Base-by-base conservation (phyloP, 768 basidiomycete species). In the Amanita muscaria region DNA sequence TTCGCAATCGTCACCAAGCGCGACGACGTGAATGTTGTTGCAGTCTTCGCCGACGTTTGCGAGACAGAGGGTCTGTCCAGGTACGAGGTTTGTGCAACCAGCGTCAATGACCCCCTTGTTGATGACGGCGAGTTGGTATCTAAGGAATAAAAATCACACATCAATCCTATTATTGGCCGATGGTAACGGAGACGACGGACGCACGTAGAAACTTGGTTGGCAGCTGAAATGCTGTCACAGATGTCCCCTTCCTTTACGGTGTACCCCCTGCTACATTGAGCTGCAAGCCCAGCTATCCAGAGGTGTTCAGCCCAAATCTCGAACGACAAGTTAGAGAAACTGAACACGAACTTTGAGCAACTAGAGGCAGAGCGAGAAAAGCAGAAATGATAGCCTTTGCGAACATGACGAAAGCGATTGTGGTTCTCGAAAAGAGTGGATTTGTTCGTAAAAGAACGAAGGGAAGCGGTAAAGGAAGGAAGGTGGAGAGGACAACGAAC, bases 71-170 rank as follows among this genome's bases (percentile, higher is more conserved):
- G 37, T 49, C 19, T 61, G 49, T 38, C 72, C 74, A 3, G 73
- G 64, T 5, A 49, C 27, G 44, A 89, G 74, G 62, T 89, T 84
- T 51, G 60, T 52, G 65, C 88, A 89, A 14, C 38, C 36, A 1
- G 58, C 23, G 53, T 84, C 62, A 58, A 87, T 74, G 40, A 52
- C 50, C 39, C 50, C 61, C 0, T 64, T 44, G 66, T 88, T 88
- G 49, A 78, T 64, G 33, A 70, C 67, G 3, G 80, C 77, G 42
- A 89, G 77, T 61, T 89, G 87, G 66, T 79, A 88, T 10, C 85
- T 88, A 41, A 29, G 27, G 12, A 12, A 29, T 29, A 12, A 34
- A 25, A 50, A 22, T 52, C 27, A 21, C 19, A 15, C 4, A 24
- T 30, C 39, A 44, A 38, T n/a, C n/a, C n/a, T 40, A 16, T 29